Evolutionary conservation across 305 asterid species (phyloP), one percentile per base, ranked within the genome.

Genomic region (Fraxinus dipetala): DNA sequence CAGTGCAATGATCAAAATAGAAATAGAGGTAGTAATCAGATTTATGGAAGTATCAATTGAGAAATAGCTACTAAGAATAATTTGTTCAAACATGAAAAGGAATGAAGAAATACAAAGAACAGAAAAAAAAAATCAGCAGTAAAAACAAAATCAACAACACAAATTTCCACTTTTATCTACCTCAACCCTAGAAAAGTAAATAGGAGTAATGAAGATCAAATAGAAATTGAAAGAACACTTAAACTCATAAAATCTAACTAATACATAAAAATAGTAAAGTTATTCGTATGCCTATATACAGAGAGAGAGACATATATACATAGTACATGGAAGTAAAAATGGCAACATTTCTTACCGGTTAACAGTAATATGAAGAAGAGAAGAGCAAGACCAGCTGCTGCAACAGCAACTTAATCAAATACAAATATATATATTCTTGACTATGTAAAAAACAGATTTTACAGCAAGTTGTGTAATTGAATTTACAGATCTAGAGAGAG

Each of bases 401-500:
- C 35, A 76, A 20, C 79, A 45, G 63, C 36, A 72, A 80, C 85
- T 61, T 84, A 86, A 79, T 65, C 75, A 31, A n/a, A 67, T 67
- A n/a, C 5, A 48, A 14, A 22, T 11, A 69, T 24, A 26, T 65
- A 13, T 67, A 28, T 67, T 79, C 83, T 78, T 73, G 85, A 54
- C 38, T 70, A n/a, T 16, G 84, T 79, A 20, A 43, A 76, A 61
- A 87, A 82, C 74, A 74, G 14, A 76, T 72, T 40, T 59, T 76
- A 61, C 36, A 77, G 78, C 35, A 24, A n/a, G 38, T 28, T 76
- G 40, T 78, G 82, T 28, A 76, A 83, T 87, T 65, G 85, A 73
- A 81, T 85, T 75, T 82, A 87, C 87, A 88, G 96, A 89, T 90
- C 94, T 90, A 90, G 90, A 87, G 88, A 88, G 91, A 85, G 90